A percentile compares a stretch with the other conserved stretches of the same genome.
phyloP scores from a whole-genome alignment of 2,329 filamentous ascomycete genomes.

The Chaetomium olivaceum region DNA sequence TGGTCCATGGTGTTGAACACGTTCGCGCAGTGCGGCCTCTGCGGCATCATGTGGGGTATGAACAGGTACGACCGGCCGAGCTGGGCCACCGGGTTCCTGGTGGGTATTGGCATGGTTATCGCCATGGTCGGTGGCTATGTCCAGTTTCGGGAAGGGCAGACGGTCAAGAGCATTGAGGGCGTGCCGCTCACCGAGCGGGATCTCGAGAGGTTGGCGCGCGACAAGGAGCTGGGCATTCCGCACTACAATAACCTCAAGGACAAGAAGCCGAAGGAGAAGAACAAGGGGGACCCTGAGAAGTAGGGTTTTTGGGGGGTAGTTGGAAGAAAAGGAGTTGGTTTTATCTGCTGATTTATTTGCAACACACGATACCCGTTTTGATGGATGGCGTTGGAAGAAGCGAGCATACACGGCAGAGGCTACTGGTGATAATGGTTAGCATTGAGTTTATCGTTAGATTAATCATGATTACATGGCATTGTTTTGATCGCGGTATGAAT shows the following conservation, averaged over 20 bases:
- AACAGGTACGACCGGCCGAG: constrained; percentile 72
- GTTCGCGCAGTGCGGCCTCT: constrained; percentile 70
- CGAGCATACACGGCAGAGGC: neutral
- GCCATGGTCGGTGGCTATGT: constrained; percentile 68
- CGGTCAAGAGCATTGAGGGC: constrained; percentile 70
- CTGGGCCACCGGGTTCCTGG: constrained; percentile 79
- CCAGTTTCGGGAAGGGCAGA: constrained; percentile 70
- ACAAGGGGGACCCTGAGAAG: constrained; percentile 35
- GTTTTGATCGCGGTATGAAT: neutral
- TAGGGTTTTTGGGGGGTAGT: neutral
- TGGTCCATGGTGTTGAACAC: constrained; percentile 81
- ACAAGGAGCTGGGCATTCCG: constrained; percentile 56
- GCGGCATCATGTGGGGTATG: constrained; percentile 80
- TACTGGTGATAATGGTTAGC: neutral
- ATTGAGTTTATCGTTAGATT: constrained; percentile 1
- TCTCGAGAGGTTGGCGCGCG: constrained; percentile 49
- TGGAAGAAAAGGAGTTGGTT: neutral
- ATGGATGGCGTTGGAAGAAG: constrained; percentile 3
- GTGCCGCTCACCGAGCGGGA: constrained; percentile 63
- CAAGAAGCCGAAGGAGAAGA: constrained; percentile 49
- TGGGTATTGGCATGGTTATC: constrained; percentile 70
- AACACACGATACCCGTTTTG: constrained; percentile 20
- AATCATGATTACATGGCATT: neutral
- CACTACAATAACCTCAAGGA: constrained; percentile 61
- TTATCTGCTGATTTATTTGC: neutral